Conservation (phyloP, 192 early-diverging fungal genomes). For the Coemansia sp. region DNA sequence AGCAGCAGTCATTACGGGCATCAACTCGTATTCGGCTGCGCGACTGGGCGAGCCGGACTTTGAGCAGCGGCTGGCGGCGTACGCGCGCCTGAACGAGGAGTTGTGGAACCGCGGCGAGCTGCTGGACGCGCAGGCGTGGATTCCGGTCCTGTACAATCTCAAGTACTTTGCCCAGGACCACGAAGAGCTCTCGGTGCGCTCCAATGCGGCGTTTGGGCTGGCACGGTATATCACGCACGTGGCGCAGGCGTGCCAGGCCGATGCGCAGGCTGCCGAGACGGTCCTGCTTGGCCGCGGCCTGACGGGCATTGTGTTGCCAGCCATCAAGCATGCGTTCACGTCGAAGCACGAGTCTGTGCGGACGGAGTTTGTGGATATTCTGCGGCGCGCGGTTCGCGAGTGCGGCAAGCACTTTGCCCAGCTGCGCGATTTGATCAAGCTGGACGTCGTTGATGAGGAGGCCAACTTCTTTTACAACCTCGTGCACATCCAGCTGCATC, state of each 20-base stretch:
- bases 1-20: conserved; percentile 58
- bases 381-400: conserved; percentile 32
- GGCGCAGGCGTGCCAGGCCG: conserved; percentile 15
- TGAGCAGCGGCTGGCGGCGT: conserved; percentile 73
- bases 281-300: conserved; percentile 13
- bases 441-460: conserved; percentile 54
- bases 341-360: conserved; percentile 31
- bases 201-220: conserved; percentile 74
- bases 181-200: conserved; percentile 84
- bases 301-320: conserved; percentile 24
- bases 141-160: conserved; percentile 86
- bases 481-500: conserved; percentile 91
- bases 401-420: conserved; percentile 34
- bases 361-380: conserved; percentile 29
- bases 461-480: conserved; percentile 94
- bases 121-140: conserved; percentile 73
- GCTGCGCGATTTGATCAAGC: conserved; percentile 30
- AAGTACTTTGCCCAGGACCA: conserved; percentile 74
- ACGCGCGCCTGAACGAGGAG: conserved; percentile 65
- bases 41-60: conserved; percentile 88
- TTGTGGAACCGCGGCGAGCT: conserved; percentile 50
- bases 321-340: conserved; percentile 32
- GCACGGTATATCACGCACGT: conserved; percentile 62
- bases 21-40: conserved; percentile 72
- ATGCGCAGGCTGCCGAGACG: conserved; percentile 11